Conservation (phyloP, 371 early-diverging fungal genomes). For the Syncephalastrum contaminatum region DNA sequence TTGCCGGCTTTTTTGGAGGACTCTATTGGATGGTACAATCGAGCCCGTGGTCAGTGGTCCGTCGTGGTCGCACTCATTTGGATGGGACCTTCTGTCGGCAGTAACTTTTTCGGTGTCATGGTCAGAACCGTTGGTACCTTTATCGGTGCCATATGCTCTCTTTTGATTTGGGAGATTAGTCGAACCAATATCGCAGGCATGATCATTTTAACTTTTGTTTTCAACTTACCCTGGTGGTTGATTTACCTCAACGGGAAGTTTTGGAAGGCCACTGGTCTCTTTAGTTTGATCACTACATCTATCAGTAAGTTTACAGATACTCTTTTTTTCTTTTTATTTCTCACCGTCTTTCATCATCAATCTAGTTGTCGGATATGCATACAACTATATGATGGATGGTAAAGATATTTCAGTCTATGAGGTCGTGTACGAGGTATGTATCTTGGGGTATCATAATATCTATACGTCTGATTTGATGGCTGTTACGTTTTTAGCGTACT, state of each 20-base stretch:
- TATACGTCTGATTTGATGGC: neutral
- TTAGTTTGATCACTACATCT: conserved; percentile 41
- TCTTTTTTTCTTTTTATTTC: neutral
- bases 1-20: conserved; percentile 38
- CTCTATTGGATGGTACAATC: conserved; percentile 34
- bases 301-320: conserved; percentile 35
- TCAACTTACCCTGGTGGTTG: conserved; percentile 44
- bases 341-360: neutral
- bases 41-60: conserved; percentile 44
- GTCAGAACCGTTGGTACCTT: conserved; percentile 41
- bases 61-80: conserved; percentile 46
- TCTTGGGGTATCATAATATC: neutral
- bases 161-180: conserved; percentile 45
- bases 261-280: conserved; percentile 44
- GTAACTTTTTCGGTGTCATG: conserved; percentile 47
- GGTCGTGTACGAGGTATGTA: conserved; percentile 32
- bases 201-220: conserved; percentile 30
- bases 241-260: conserved; percentile 43
- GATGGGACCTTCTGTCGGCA: conserved; percentile 53
- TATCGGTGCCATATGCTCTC: conserved; percentile 33
- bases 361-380: conserved; percentile 43
- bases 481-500: conserved; percentile 21
- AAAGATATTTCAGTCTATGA: conserved; percentile 22
- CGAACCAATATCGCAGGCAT: conserved; percentile 27
- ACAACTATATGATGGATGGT: conserved; percentile 20